Evolutionary conservation across 352 stramenopile species (phyloP).

Genomic region (Chrysophaeum taylorii): DNA sequence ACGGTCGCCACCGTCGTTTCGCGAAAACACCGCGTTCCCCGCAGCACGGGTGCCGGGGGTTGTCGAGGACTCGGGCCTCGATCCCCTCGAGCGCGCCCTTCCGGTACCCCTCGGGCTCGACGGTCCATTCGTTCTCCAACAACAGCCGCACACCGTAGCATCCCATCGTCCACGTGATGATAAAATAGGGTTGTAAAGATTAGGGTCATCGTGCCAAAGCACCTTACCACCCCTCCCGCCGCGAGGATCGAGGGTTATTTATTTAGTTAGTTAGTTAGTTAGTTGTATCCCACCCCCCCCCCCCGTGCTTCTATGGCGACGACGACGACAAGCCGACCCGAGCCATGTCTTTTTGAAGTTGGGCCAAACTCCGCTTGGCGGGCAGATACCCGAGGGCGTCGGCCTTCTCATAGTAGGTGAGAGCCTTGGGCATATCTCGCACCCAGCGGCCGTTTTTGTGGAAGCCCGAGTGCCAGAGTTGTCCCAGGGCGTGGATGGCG

Average conservation of each 20-base stretch:
- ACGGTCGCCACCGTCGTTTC: not conserved
- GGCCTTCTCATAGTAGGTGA: not conserved
- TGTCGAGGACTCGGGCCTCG: not conserved
- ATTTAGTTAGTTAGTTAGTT: too few species aligned
- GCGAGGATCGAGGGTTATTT: too few species aligned
- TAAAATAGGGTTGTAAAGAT: constrained; percentile 25
- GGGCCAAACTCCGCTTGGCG: too few species aligned
- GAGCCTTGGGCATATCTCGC: not conserved
- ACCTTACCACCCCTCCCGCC: too few species aligned
- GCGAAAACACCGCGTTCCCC: not conserved
- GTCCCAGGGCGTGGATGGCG: not conserved
- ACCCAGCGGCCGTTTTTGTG: constrained; percentile 1
- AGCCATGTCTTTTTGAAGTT: too few species aligned
- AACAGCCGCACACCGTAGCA: not conserved
- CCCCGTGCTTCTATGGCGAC: too few species aligned
- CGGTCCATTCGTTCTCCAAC: not conserved
- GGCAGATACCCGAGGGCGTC: not conserved
- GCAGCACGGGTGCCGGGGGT: constrained; percentile 5
- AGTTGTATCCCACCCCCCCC: too few species aligned
- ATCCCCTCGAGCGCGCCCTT: not conserved
- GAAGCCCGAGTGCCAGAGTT: constrained; percentile 3
- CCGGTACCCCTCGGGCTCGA: not conserved
- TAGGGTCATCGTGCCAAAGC: too few species aligned
- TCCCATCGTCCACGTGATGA: constrained; percentile 12
- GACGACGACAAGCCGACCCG: too few species aligned